Evolutionary conservation across 2,329 filamentous ascomycete genomes (phyloP), one percentile per base, ranked within the genome.

Genomic region (Nemania serpens): DNA sequence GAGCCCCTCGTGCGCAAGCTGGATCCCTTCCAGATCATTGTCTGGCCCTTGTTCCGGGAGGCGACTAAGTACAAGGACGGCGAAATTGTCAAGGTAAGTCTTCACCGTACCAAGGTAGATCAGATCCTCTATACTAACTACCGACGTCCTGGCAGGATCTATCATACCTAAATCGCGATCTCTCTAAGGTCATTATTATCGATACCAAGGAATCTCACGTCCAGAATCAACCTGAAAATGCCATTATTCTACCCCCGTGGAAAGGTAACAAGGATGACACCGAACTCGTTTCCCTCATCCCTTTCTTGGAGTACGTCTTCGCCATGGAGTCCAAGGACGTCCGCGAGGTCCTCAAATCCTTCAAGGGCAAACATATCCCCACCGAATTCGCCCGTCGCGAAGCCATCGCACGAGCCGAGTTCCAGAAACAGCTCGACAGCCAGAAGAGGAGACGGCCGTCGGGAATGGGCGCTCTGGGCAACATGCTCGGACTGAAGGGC

Each of bases 31-130:
- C 91, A 90, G 71, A 92, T 98, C 75, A 93, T 98, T 75, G 90
- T 93, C 79, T 98, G 93, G 90, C 93, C 93, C 1, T 81, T 99
- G 49, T 98, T 91, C 82, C 87, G 95, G 57, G 95, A 99, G 77
- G 95, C 94, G n/a, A 98, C 95, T 62, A 91, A 93, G 71, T 99
- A 97, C 75, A 90, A 97, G 78, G 90, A 96, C 66, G 95, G 95
- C 66, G 91, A 97, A 78, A 93, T 98, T 72, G 86, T 99, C 78
- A 99, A 99, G 88, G 92, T 93, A 79, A 66, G 79, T 66, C 51
- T 11, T 45, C 42, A 18, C 12, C 20, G n/a, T 55, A 10, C 5
- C 17, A n/a, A 48, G 4, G 6, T 39, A 15, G 25, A 29, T 29
- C 25, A n/a, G n/a, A 10, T 45, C 29, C 15, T 6, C 1, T 4